phyloP scores from a whole-genome alignment of 805 yeast species.

The Suhomyces kilbournensis region DNA sequence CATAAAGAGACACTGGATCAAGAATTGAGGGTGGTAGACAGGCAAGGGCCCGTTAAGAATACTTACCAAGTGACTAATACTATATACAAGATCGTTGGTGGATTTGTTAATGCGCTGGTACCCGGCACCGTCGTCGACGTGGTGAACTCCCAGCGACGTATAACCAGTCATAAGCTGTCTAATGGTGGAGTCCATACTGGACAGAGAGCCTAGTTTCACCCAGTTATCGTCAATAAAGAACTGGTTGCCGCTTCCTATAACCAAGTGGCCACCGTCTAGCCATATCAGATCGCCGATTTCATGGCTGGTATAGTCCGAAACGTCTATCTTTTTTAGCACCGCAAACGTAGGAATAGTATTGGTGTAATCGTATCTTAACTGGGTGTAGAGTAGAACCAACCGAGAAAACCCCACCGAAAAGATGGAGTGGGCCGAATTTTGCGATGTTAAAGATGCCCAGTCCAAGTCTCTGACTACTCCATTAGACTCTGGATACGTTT shows the following conservation, averaged over 20 bases:
- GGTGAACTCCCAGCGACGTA: constrained; percentile 5
- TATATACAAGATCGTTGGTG: constrained; percentile 23
- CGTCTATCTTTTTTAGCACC: constrained; percentile 68
- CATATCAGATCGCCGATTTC: constrained; percentile 86
- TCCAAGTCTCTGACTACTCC: constrained; percentile 67
- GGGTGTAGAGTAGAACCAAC: constrained; percentile 68
- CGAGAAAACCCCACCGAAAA: constrained; percentile 75
- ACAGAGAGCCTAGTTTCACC: constrained; percentile 29
- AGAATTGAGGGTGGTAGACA: constrained; percentile 83
- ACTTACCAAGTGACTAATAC: constrained; percentile 66
- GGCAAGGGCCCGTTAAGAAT: constrained; percentile 89
- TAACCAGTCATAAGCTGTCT: constrained; percentile 36
- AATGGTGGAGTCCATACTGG: constrained; percentile 52
- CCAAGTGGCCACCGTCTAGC: constrained; percentile 75
- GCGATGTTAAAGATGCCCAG: constrained; percentile 65
- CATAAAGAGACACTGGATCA: constrained; percentile 70
- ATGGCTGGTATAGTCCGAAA: constrained; percentile 70
- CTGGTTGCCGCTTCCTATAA: constrained; percentile 87
- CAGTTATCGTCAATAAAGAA: constrained; percentile 75
- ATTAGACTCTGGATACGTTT: constrained; percentile 29
- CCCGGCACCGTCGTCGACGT: constrained; percentile 24
- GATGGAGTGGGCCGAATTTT: constrained; percentile 45
- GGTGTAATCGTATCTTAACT: constrained; percentile 85
- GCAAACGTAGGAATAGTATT: constrained; percentile 75
- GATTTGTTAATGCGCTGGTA: constrained; percentile 6